Evolutionary conservation across 2,329 filamentous ascomycete species (phyloP).

Genomic region (Phaeosphaeriaceae sp.): DNA sequence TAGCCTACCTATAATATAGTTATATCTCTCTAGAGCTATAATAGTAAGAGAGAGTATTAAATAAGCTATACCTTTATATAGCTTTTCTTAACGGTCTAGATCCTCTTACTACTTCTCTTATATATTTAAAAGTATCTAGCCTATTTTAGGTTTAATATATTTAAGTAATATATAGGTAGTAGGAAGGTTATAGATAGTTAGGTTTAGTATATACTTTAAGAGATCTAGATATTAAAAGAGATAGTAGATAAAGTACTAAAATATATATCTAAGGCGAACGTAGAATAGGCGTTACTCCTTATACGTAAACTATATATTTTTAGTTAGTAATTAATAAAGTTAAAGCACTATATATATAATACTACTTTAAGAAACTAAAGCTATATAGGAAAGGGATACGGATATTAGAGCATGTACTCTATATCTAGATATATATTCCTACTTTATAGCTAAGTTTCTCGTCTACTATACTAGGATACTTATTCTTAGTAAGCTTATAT

Average conservation of each 20-base stretch:
- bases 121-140: constrained; percentile 4
- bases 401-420: constrained; percentile 37
- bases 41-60: constrained; percentile 31
- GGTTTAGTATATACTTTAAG: constrained; percentile 1
- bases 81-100: neutral
- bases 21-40: too few relatives aligned
- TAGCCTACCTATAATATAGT: too few relatives aligned
- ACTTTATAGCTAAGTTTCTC: constrained; percentile 46
- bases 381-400: constrained; percentile 34
- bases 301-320: constrained; percentile 4
- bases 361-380: constrained; percentile 35
- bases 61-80: constrained; percentile 8
- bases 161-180: constrained; percentile 6
- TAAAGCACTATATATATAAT: constrained; percentile 8
- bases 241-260: constrained; percentile 3
- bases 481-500: constrained; percentile 13
- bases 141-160: neutral
- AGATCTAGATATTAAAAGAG: constrained; percentile 3
- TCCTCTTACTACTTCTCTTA: constrained; percentile 2
- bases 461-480: constrained; percentile 35
- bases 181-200: neutral
- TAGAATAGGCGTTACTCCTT: constrained; percentile 3
- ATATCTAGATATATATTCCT: constrained; percentile 43
- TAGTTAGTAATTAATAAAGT: neutral
- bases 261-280: constrained; percentile 1